phyloP scores from a whole-genome alignment of 1,284 basidiomycete genomes.

The Ceratobasidium sp. region DNA sequence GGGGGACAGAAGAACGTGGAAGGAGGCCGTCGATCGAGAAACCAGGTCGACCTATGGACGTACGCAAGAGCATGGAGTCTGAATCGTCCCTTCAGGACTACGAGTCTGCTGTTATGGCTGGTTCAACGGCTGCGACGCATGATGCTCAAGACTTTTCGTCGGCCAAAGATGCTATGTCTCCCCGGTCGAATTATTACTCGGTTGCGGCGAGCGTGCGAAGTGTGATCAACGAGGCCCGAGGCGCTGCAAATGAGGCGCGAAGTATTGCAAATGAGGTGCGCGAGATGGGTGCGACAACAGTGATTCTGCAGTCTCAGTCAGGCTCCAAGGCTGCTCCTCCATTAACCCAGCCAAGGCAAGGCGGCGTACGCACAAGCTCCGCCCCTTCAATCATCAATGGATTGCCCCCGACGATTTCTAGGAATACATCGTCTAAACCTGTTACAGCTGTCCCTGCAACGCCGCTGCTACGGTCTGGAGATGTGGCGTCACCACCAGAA shows the following conservation, averaged over 20 bases:
- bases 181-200: constrained; percentile 33
- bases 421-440: neutral
- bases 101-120: constrained; percentile 21
- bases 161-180: constrained; percentile 32
- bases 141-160: constrained; percentile 15
- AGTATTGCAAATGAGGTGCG: constrained; percentile 14
- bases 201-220: constrained; percentile 29
- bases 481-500: neutral
- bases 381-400: neutral
- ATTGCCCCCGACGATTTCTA: neutral
- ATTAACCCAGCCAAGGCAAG: neutral
- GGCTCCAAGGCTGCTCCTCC: constrained; percentile 8
- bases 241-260: constrained; percentile 12
- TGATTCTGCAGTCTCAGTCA: constrained; percentile 19
- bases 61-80: constrained; percentile 18
- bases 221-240: constrained; percentile 9
- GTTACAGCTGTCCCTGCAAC: neutral
- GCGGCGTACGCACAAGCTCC: constrained; percentile 4
- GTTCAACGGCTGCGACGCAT: constrained; percentile 17
- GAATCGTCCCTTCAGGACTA: constrained; percentile 24
- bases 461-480: neutral
- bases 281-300: constrained; percentile 10
- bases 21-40: constrained; percentile 21
- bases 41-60: neutral
- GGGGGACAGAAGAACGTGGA: constrained; percentile 15